Percentiles rank a stretch among this genome's conserved stretches.
phyloP scores from a whole-genome alignment of 169 alveolate species.

The Eimeria maxima region DNA sequence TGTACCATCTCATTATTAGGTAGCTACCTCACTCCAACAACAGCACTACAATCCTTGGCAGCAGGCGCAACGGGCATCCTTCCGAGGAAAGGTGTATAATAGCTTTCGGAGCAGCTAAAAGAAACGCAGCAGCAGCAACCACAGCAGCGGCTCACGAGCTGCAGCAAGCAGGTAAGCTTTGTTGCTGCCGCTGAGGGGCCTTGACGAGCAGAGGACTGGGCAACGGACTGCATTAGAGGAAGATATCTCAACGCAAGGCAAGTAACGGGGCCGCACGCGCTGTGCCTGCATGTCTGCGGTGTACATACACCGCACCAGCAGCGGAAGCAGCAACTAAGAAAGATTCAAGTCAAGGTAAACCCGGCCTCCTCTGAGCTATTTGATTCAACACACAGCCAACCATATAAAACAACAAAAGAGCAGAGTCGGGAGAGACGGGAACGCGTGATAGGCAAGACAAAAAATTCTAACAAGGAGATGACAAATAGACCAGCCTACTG shows the following conservation, averaged over 20 bases:
- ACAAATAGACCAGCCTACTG: too few species aligned
- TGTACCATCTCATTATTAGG: too few species aligned
- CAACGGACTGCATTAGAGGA: conserved; percentile 44
- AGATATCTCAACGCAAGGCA: conserved; percentile 91
- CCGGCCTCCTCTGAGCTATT: too few species aligned
- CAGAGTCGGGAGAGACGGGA: too few species aligned
- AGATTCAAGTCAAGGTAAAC: too few species aligned
- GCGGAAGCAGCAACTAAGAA: neutral
- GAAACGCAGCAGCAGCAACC: neutral
- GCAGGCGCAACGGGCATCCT: neutral
- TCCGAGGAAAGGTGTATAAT: too few species aligned
- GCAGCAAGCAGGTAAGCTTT: conserved; percentile 79
- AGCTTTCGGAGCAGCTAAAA: conserved; percentile 12
- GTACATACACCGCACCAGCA: neutral
- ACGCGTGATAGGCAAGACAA: too few species aligned
- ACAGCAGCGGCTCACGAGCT: conserved; percentile 68
- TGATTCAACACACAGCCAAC: too few species aligned
- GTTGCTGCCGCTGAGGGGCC: conserved; percentile 40
- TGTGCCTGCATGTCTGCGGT: conserved; percentile 89
- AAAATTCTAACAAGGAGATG: too few species aligned
- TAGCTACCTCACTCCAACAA: neutral
- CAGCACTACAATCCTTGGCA: neutral
- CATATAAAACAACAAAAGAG: too few species aligned
- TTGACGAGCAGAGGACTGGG: conserved; percentile 13
- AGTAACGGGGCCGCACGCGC: conserved; percentile 91